A percentile compares a stretch with the other conserved stretches of the same genome.
These are phyloP conservation scores for Aspergillus fischeri DNA, from an alignment of 2,329 filamentous ascomycete genomes.

Conservation along the genomic window DNA sequence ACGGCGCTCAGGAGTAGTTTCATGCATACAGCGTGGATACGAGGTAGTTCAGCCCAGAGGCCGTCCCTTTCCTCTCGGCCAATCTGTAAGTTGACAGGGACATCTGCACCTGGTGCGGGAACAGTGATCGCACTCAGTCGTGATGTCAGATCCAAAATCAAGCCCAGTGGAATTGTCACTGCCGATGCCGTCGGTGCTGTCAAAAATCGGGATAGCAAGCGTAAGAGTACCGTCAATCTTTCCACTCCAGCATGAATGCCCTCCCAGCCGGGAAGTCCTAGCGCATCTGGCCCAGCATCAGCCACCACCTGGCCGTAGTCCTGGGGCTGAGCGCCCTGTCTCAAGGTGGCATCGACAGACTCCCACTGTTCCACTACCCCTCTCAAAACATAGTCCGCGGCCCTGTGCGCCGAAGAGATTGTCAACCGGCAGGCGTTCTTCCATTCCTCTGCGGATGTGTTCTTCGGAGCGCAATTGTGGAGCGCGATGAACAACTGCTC, in stretches of 20 bases:
- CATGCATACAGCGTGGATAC: conserved; percentile 69
- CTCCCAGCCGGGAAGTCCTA: conserved; percentile 64
- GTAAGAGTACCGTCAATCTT: conserved; percentile 63
- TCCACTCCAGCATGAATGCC: conserved; percentile 71
- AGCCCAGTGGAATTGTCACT: conserved; percentile 64
- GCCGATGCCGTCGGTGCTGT: conserved; percentile 59
- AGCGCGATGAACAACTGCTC: conserved; percentile 66
- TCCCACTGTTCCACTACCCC: conserved; percentile 80
- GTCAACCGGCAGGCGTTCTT: conserved; percentile 59
- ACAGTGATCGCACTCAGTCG: conserved; percentile 65
- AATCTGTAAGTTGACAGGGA: conserved; percentile 68
- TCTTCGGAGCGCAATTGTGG: conserved; percentile 77
- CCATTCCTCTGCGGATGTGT: conserved; percentile 75
- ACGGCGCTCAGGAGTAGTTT: conserved; percentile 57
- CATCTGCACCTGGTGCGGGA: conserved; percentile 43
- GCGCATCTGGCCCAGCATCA: conserved; percentile 37
- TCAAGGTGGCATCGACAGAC: conserved; percentile 50
- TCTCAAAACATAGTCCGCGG: conserved; percentile 73
- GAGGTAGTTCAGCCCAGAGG: conserved; percentile 68
- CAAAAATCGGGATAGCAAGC: conserved; percentile 61
- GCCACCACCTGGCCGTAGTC: conserved; percentile 33
- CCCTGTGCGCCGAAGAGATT: conserved; percentile 63
- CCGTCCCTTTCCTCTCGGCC: conserved; percentile 76
- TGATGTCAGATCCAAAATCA: conserved; percentile 64
- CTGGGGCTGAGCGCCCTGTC: conserved; percentile 30